Percentiles rank a stretch among this genome's conserved stretches.
Conservation (phyloP, 192 early-diverging fungal species). For the Backusella tarrabulga region DNA sequence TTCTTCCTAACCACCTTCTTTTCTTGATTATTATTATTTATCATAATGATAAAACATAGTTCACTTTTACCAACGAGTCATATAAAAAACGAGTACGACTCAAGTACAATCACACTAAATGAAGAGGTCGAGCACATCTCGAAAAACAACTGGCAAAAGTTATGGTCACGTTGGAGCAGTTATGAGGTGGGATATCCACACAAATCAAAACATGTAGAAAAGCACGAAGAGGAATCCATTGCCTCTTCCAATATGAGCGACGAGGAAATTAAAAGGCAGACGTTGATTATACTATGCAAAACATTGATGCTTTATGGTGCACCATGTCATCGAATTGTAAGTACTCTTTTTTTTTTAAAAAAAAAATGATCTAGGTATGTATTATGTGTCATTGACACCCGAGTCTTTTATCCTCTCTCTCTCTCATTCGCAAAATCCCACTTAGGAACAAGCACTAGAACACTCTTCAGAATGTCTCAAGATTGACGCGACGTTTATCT, state of each 20-base stretch:
- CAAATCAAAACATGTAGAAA: not conserved
- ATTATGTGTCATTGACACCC: not conserved
- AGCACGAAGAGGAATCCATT: not conserved
- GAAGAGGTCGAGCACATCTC: not conserved
- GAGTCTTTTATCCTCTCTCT: not conserved
- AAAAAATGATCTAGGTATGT: not conserved
- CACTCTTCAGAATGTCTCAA: conserved; percentile 45
- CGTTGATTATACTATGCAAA: conserved; percentile 42
- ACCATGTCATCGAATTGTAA: conserved; percentile 45
- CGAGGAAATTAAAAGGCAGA: conserved; percentile 22
- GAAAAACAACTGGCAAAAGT: not conserved
- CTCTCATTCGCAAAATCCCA: no score
- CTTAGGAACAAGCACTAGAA: conserved; percentile 39
- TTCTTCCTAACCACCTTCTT: not conserved
- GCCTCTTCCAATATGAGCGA: not conserved
- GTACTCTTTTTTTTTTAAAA: not conserved
- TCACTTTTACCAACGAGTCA: not conserved
- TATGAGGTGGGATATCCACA: not conserved
- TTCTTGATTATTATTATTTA: not conserved
- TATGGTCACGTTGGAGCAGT: conserved; percentile 8
- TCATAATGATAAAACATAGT: not conserved
- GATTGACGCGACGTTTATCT: conserved; percentile 59
- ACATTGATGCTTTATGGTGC: conserved; percentile 46
- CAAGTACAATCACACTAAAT: not conserved
- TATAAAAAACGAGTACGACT: not conserved